Evolutionary conservation across 352 stramenopile genomes (phyloP), one percentile per base, ranked within the genome.

Genomic region (Pythium dissimile): DNA sequence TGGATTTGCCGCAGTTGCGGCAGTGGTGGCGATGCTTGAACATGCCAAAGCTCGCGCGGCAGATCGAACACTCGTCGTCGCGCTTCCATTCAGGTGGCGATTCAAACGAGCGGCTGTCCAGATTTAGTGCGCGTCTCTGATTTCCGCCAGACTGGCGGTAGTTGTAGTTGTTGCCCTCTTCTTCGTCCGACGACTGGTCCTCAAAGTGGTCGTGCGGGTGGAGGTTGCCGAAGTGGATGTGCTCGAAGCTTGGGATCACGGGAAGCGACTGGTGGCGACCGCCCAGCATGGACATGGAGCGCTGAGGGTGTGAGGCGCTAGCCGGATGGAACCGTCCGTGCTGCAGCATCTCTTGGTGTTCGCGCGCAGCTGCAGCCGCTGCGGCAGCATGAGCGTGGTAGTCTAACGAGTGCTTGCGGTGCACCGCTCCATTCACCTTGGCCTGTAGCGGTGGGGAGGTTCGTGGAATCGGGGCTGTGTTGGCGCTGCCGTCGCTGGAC

Each of bases 11-110:
- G 48, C 83, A 93, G 64, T 91, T 91, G 23, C 83, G 80, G 64
- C 83, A 93, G 67, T 93, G 83, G 59, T 93, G 83, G 3, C 83
- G 83, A 51, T 89, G 84, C 59, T 92, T 94, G 54, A 94, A 92
- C 73, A 94, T 88, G 37, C 75, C 76, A 48, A 94, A 94, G 34
- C 64, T 85, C 23, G 66, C 78, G 30, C 71, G 72, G 64, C 84
- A 94, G 32, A 92, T 84, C 18, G 78, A 83, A 73, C 84, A 94
- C 62, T 87, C 77, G 27, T 80, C 79, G 53, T 90, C 76, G 52
- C 79, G 80, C 26, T 84, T 80, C 84, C 84, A 94, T 51, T 86
- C 77, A 7, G 80, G 80, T 18, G 81, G 72, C 20, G 72, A 75
- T 46, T 88, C 75, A 50, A 84, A 77, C 11, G 42, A 44, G 15